Evolutionary conservation across 306 rosid species (phyloP), one percentile per base, ranked within the genome.

Genomic region (Vigna angularis): DNA sequence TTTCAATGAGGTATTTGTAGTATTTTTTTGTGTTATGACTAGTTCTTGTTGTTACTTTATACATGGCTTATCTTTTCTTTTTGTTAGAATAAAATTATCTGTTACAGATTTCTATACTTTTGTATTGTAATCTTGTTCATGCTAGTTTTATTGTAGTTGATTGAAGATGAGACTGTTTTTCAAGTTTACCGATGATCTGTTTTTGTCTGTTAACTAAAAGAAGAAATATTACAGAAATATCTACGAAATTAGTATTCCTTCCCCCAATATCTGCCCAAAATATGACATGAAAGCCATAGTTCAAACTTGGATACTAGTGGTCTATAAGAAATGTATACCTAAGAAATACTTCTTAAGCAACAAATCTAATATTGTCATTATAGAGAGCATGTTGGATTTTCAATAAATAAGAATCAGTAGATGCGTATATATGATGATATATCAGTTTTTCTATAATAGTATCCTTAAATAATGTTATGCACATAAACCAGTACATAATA

Each of bases 1-100:
- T 95, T 74, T 80, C 80, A 50, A 80, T 80, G 84, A 93, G 99
- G 99, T 95, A 89, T 61, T 73, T 72, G 17, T 40, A 1, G 63
- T n/a, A 71, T 64, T 57, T 53, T 20, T 71, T 16, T 70, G 22
- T 64, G 34, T 72, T 82, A 45, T 79, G 47, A 52, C 69, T 48
- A 66, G 36, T 62, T 77, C 17, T 74, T 67, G 44, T 30, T 58
- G 70, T 22, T 63, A 15, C 38, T 40, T 30, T 16, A 5, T 34
- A 14, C 22, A 38, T 59, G 45, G 9, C 15, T 22, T 1, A 47
- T 26, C 49, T 56, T 71, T 63, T 71, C 53, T 44, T 36, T 26
- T 26, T 26, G 28, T 26, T 26, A 26, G 0, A 26, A 26, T 26
- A 26, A 26, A 26, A 26, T 26, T 3, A 26, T 3, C 28, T 26